Conservation (phyloP, 306 rosid genomes). For the Vicia villosa region DNA sequence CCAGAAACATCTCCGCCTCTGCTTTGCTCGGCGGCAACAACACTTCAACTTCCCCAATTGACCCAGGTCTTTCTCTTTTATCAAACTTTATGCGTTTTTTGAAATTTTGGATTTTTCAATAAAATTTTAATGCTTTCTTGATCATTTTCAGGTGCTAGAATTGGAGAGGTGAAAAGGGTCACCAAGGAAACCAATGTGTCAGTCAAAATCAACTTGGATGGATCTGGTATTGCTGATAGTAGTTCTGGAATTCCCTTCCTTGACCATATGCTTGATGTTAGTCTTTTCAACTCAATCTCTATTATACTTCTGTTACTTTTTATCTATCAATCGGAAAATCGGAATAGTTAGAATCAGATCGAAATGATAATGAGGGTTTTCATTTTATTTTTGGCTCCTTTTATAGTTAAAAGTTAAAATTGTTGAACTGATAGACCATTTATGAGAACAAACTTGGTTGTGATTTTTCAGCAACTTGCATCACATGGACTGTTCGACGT, state of each 20-base stretch:
- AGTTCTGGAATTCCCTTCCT: constrained; percentile 90
- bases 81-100: neutral
- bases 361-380: neutral
- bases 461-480: constrained; percentile 73
- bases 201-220: constrained; percentile 87
- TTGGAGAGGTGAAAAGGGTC: constrained; percentile 86
- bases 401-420: neutral
- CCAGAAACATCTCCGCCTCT: constrained; percentile 40
- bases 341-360: constrained; percentile 22
- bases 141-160: constrained; percentile 59
- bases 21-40: constrained; percentile 47
- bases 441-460: constrained; percentile 31
- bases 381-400: neutral
- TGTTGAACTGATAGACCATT: neutral
- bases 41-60: constrained; percentile 38
- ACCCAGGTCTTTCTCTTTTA: constrained; percentile 50
- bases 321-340: neutral
- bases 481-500: constrained; percentile 89
- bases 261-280: constrained; percentile 96
- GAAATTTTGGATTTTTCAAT: neutral
- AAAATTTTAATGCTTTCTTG: constrained; percentile 13
- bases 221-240: constrained; percentile 76
- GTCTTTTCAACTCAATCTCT: constrained; percentile 33
- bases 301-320: neutral
- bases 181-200: constrained; percentile 85